phyloP scores from a whole-genome alignment of 2,329 filamentous ascomycete genomes.

The Bipolaris bicolor region DNA sequence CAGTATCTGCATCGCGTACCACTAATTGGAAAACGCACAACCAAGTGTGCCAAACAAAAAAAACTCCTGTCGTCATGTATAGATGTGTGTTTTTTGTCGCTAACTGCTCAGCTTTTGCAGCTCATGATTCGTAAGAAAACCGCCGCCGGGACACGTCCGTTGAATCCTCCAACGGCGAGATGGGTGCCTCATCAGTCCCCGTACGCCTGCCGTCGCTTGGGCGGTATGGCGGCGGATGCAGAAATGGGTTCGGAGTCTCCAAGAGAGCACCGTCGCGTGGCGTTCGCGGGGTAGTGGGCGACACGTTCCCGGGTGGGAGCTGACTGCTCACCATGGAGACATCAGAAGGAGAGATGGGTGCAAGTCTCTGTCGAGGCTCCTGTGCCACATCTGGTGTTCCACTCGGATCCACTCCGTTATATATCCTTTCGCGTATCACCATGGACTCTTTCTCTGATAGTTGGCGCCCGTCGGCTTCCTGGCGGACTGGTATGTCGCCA shows the following conservation, averaged over 20 bases:
- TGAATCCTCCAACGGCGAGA: constrained; percentile 44
- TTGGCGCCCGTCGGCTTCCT: constrained; percentile 56
- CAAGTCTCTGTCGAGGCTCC: constrained; percentile 31
- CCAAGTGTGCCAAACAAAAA: constrained; percentile 12
- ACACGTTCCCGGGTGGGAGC: constrained; percentile 28
- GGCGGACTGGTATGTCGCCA: constrained; percentile 61
- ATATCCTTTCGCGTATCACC: constrained; percentile 52
- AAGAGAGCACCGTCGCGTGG: constrained; percentile 42
- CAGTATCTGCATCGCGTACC: not conserved
- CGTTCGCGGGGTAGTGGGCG: constrained; percentile 40
- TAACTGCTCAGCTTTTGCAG: constrained; percentile 20
- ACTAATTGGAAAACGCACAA: constrained; percentile 4
- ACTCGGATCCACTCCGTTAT: constrained; percentile 53
- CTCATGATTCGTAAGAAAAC: constrained; percentile 50
- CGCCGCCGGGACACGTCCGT: constrained; percentile 40
- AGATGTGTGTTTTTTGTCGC: not conserved
- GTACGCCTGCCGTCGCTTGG: constrained; percentile 27
- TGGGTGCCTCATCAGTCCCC: constrained; percentile 40
- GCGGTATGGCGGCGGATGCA: constrained; percentile 34
- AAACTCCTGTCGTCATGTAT: constrained; percentile 20
- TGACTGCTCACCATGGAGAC: constrained; percentile 39
- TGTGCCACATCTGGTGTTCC: constrained; percentile 27
- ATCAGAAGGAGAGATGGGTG: constrained; percentile 34
- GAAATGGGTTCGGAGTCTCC: constrained; percentile 41
- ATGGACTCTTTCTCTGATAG: constrained; percentile 58